Base-by-base conservation (phyloP, 1,139 yeast genomes). In the Debaryomyces robertsiae region DNA sequence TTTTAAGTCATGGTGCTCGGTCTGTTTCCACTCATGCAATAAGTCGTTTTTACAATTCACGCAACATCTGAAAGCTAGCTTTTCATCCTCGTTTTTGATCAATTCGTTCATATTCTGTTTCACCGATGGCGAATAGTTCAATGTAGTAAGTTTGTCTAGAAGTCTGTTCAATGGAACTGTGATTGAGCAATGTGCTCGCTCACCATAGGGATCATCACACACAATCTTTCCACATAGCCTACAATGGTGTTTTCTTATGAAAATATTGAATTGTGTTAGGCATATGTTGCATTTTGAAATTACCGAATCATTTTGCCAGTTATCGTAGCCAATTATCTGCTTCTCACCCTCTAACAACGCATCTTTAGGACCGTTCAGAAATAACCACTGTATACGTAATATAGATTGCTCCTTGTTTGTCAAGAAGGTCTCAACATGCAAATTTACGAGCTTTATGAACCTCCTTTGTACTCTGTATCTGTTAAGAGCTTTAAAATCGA, bases 221-320 rank as follows among this genome's bases (percentile, higher is more conserved):
- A 89, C 90, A 1, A 86, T 77, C 24, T 63, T 58, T 0, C 98
- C 98, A 65, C 98, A 93, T 25, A 88, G 60, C 25, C 96, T 68
- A 58, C 96, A 89, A 57, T 89, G 97, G 57, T 93, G 98, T 51
- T 87, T 89, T 42, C 96, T 69, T 15, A 79, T 57, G 4, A 84
- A 58, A 36, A 85, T 64, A 22, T 73, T 73, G 58, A 89, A 93
- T 27, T 58, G 54, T 9, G 72, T 67, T 16, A 67, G 60, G 53
- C 98, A 93, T 4, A 87, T 67, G 3, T 78, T 70, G 57, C 98
- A 93, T 45, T 70, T 65, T 0, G 67, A 52, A 0, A 75, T 73
- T 2, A 53, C 55, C 1, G 63, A 47, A 50, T 84, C 94, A 43
- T 73, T 72, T 46, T 79, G 79, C 98, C 98, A 93, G 22, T 73